Evolutionary conservation across 225 moss, liverwort and hornwort species (phyloP), one percentile per base, ranked within the genome.

Genomic region (Takakia lepidozioides): DNA sequence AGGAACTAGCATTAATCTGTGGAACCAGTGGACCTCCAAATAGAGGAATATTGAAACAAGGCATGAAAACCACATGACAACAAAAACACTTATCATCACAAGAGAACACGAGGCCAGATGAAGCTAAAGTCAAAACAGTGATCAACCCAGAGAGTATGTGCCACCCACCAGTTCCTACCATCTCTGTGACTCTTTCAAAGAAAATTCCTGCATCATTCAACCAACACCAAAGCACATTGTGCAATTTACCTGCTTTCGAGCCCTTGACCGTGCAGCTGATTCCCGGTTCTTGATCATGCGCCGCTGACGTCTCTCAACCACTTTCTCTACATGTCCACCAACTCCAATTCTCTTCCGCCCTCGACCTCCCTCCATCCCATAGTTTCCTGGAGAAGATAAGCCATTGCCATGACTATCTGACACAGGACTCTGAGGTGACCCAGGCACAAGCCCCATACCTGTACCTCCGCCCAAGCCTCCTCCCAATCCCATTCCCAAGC

Each of bases 261-360:
- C 95, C 10, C 95, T 72, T 11, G 95, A 98, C 44, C 95, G 64
- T 9, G 95, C 95, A 28, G 95, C 95, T 8, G 95, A 98, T 57
- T 98, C 95, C 70, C 95, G 72, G 47, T 98, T 98, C 48, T 98
- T 98, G 0, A 98, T 98, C 95, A 98, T 98, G 14, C 95, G 82
- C 20, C 90, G 69, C 57, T 98, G 95, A 16, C 95, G 69, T 29
- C 90, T 76, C 56, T 98, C 95, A 14, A 90, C 95, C 1, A 85
- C 84, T 65, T 80, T 98, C 56, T 95, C 93, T 14, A 69, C 86
- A 14, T 84, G 86, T 8, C 93, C 90, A 25, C 87, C 93, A 0
- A 72, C 71, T 25, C 76, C 90, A 55, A 84, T 71, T 62, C 84
- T 90, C 51, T 84, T 80, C 24, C 93, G 89, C 47, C 87, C 73